Evolutionary conservation across 208 protist species (phyloP), one percentile per base, ranked within the genome.

Genomic region (Trypanosoma brucei): DNA sequence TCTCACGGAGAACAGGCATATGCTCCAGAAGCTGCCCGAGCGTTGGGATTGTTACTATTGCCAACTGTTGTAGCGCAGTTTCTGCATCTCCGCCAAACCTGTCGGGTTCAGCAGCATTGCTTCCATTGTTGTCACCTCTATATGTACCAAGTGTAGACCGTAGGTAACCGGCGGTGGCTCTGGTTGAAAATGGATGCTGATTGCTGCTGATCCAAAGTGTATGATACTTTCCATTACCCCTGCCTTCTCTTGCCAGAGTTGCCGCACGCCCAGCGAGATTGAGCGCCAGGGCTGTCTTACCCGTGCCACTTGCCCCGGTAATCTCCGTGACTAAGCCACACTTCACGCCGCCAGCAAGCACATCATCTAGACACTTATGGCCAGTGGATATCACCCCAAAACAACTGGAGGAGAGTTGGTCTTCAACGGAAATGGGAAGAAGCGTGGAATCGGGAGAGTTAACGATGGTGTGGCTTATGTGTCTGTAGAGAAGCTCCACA

Each of bases 281-380:
- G 51, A 71, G 72, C 0, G 73, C 78, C 2, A 83, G 30, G 3
- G 57, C 68, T 2, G 85, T 78, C 45, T 79, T 83, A 3, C 77
- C 77, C 14, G 63, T 45, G 22, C 66, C 55, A 2, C 42, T 49
- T 8, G 64, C 35, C 3, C 82, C 81, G n/a, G 79, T 85, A 46
- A 91, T 74, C 55, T 88, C 78, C 22, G 67, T 75, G 14, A 91
- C 44, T n/a, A 74, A 73, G n/a, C 77, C 76, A 7, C 70, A 69
- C 11, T 58, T 59, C 40, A 88, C 46, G 7, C 77, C 81, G 31
- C 79, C 84, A 13, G 65, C 64, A 37, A 88, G 59, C 3, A 69
- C 72, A 5, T 37, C 50, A 59, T 90, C 84, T n/a, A 89, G 78
- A 40, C 59, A 68, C 8, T 55, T 44, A 45, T 81, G 54, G 0